Base-by-base conservation (phyloP, 139 green algal genomes). In the Monoraphidium neglectum region DNA sequence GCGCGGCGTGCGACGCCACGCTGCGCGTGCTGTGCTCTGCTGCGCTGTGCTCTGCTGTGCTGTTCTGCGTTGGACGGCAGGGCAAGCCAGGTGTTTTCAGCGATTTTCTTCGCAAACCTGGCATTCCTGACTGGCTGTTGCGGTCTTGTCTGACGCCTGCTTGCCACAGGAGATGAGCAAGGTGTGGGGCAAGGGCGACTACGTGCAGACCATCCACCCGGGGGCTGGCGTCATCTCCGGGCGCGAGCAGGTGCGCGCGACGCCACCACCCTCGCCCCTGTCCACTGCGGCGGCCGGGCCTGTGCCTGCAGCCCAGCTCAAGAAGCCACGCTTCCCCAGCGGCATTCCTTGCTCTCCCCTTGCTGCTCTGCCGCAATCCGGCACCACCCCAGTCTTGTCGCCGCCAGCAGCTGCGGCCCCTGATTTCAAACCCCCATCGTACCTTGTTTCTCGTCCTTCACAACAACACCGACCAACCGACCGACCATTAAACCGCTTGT, bases 201-300 rank as follows among this genome's bases (percentile, higher is more conserved):
- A 97, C 60, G 77, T 97, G 36, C 90, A 96, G 79, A 87, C 90
- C 70, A 85, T 97, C 23, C 93, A 98, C 82, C 93, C 93, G 6
- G 84, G 80, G 0, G 43, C 85, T 0, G 68, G 74, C 16, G 91
- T 79, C 77, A 93, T 98, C 47, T 82, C 90, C 30, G 92, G 93
- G 5, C 64, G 90, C 28, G 79, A 93, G 43, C 49, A 82, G 35
- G 90, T 94, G 69, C 38, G 82, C 26, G 12, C 2, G 40, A 28
- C n/a, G n/a, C n/a, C n/a, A n/a, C n/a, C n/a, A n/a, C n/a, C n/a
- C n/a, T n/a, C n/a, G n/a, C n/a, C n/a, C n/a, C n/a, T n/a, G n/a
- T n/a, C n/a, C n/a, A n/a, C n/a, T n/a, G n/a, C n/a, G n/a, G n/a
- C n/a, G n/a, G n/a, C n/a, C n/a, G n/a, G 28, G 37, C 32, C 24